Base-by-base conservation (phyloP, 768 basidiomycete genomes). In the Cystobasidium onofrii region DNA sequence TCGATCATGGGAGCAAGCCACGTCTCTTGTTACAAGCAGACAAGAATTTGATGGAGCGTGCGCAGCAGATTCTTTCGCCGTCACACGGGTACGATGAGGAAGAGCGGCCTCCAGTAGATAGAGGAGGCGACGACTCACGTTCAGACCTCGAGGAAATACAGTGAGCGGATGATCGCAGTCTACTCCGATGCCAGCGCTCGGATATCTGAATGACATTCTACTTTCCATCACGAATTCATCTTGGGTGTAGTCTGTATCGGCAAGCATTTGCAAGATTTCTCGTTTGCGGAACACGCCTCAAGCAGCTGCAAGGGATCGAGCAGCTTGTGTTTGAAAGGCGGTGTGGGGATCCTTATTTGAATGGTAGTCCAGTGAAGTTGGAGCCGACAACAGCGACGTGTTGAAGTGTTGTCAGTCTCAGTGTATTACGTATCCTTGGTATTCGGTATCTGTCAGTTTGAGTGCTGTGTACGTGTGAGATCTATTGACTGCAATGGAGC, bases 1-100 rank as follows among this genome's bases (percentile, higher is more conserved):
- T 50, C 15, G 44, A 46, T 15, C 31, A 41, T 25, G 66, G 66
- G 39, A 50, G 44, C 31, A 44, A 52, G 66, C 31, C 39, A 12
- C 66, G 66, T 29, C 66, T 69, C 3, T 46, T 69, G 7, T 27
- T 69, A 17, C 66, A 69, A 31, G 66, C 66, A 15, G 66, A 69
- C 36, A 54, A 46, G 44, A 69, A 69, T 27, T 18, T 69, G 15
- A 69, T 52, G 41, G 44, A 69, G 12, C n/a, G 66, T 4, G 46
- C 66, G 3, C 39, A 44, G 23, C 27, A 12, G 3, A 6, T 69
- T 2, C 57, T 60, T 12, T 12, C 23, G 6, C 57, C 63, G 6
- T 1, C 25, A 6, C 15, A 46, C 18, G 15, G 27, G 17, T 2
- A 36, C 10, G 17, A 61, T 10, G 17, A 17, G 25, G 17, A 61